Percentiles rank a stretch among this genome's conserved stretches.
phyloP scores from a whole-genome alignment of 2,329 filamentous ascomycete genomes.

The Pseudogymnoascus pannorum region DNA sequence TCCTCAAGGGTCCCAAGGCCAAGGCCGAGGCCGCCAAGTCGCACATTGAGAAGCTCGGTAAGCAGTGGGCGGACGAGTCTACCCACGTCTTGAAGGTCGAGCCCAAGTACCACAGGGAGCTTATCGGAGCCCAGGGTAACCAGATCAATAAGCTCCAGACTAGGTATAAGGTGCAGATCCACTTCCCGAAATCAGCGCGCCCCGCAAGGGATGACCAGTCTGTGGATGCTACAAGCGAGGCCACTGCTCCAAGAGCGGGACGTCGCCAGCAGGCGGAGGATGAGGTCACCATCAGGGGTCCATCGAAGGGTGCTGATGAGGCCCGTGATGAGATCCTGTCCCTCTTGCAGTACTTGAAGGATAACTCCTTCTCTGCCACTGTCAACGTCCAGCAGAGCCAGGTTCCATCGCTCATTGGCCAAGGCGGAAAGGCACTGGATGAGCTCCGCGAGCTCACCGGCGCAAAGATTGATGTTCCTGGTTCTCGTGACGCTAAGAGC shows the following conservation, averaged over 20 bases:
- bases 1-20: slow-evolving; percentile 90
- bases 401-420: slow-evolving; percentile 86
- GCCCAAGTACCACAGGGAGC: slow-evolving; percentile 85
- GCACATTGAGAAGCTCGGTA: slow-evolving; percentile 71
- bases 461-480: slow-evolving; percentile 86
- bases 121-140: slow-evolving; percentile 81
- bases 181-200: slow-evolving; percentile 72
- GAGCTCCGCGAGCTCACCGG: slow-evolving; percentile 77
- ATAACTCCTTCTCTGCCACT: slow-evolving; percentile 73
- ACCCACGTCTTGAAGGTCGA: slow-evolving; percentile 84
- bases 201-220: slow-evolving; percentile 62
- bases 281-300: slow-evolving; percentile 85
- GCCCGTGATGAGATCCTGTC: slow-evolving; percentile 87
- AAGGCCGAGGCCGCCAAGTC: slow-evolving; percentile 83
- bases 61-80: slow-evolving; percentile 83
- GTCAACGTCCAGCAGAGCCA: slow-evolving; percentile 87
- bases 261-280: slow-evolving; percentile 71
- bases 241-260: slow-evolving; percentile 49
- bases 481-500: slow-evolving; percentile 62
- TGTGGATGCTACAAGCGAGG: slow-evolving; percentile 62
- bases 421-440: slow-evolving; percentile 85
- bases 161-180: slow-evolving; percentile 88
- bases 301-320: slow-evolving; percentile 85
- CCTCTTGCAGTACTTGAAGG: slow-evolving; percentile 80
- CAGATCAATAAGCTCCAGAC: slow-evolving; percentile 90